These are phyloP conservation scores for Centella asiatica DNA, from an alignment of 129 eudicot species.

Conservation along the genomic window DNA sequence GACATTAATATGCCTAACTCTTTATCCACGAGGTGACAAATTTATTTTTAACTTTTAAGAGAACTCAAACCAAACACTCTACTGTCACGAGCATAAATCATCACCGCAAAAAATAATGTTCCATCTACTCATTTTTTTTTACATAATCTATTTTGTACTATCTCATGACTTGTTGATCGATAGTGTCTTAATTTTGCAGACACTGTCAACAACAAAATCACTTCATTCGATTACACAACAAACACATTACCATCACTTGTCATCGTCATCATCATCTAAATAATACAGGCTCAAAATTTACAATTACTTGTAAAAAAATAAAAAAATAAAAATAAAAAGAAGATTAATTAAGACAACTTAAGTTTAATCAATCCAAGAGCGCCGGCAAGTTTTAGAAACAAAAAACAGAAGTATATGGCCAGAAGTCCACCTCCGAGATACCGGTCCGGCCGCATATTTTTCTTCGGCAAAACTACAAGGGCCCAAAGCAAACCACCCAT, in stretches of 20 bases:
- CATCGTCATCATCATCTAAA: too few species aligned
- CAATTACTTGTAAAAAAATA: neutral
- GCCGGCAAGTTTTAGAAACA: slow-evolving; percentile 43
- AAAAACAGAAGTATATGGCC: slow-evolving; percentile 53
- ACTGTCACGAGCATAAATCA: neutral
- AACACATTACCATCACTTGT: too few species aligned
- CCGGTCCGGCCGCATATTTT: slow-evolving; percentile 45
- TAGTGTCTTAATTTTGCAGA: neutral
- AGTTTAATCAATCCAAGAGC: slow-evolving; percentile 32
- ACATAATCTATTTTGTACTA: neutral
- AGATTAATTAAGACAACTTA: neutral
- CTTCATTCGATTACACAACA: too few species aligned
- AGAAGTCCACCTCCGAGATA: slow-evolving; percentile 55
- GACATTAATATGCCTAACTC: neutral
- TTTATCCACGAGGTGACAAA: too few species aligned
- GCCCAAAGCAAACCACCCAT: slow-evolving; percentile 67
- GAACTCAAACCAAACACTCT: neutral
- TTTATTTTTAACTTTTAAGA: too few species aligned
- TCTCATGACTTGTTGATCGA: neutral
- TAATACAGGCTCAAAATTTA: neutral
- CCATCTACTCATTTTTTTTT: too few species aligned
- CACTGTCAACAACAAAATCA: too few species aligned
- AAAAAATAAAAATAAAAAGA: neutral
- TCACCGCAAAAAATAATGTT: neutral
- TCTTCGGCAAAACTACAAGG: slow-evolving; percentile 55